Evolutionary conservation across 2,329 filamentous ascomycete genomes (phyloP).

Genomic region (Phyllosticta ampelicida): DNA sequence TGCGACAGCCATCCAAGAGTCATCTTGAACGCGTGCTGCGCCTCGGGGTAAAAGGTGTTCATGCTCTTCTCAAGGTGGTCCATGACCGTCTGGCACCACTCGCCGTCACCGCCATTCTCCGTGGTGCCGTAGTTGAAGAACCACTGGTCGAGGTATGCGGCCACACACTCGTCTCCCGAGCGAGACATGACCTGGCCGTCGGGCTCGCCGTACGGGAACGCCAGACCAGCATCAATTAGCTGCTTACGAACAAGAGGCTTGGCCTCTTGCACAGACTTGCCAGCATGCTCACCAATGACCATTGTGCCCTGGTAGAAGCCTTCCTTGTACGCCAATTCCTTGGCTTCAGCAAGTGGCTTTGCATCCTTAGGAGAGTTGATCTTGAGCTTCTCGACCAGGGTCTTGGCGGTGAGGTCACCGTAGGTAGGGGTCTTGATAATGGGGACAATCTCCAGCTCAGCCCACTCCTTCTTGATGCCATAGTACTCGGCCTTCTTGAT

Average conservation of each 20-base stretch:
- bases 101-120: constrained; percentile 53
- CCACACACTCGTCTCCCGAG: constrained; percentile 87
- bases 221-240: constrained; percentile 64
- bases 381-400: constrained; percentile 83
- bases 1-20: constrained; percentile 88
- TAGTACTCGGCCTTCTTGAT: constrained; percentile 95
- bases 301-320: constrained; percentile 94
- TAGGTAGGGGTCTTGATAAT: constrained; percentile 69
- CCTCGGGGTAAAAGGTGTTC: constrained; percentile 62
- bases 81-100: constrained; percentile 62
- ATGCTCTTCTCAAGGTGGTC: constrained; percentile 45
- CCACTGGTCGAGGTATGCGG: constrained; percentile 91
- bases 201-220: constrained; percentile 89
- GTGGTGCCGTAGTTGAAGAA: constrained; percentile 80
- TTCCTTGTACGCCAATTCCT: constrained; percentile 94
- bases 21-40: constrained; percentile 56
- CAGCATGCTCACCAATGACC: constrained; percentile 78
- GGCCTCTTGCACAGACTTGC: constrained; percentile 72
- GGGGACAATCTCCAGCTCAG: constrained; percentile 75
- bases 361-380: constrained; percentile 94
- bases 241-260: constrained; percentile 76
- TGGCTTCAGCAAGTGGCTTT: constrained; percentile 82
- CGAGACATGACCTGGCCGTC: constrained; percentile 81
- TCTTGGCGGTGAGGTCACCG: constrained; percentile 71
- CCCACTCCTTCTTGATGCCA: constrained; percentile 94